Conservation (phyloP, 331 rosid genomes). For the Acacia pycnantha region DNA sequence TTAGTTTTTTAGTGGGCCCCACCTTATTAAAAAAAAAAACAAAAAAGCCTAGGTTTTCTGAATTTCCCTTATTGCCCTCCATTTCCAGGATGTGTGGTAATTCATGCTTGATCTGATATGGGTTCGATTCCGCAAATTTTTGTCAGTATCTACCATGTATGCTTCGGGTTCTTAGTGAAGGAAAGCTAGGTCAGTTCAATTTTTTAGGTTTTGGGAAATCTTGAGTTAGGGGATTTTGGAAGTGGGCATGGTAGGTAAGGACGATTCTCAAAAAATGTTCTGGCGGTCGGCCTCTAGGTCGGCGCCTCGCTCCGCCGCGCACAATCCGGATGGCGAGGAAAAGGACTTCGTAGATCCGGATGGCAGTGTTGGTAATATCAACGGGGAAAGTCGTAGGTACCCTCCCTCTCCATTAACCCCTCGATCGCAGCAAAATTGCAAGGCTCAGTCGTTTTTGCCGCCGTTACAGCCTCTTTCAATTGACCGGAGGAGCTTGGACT, state of each 20-base stretch:
- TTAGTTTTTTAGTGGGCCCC: too few relatives aligned
- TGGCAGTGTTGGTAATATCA: conserved; percentile 37
- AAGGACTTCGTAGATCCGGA: conserved; percentile 54
- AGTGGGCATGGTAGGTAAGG: conserved; percentile 89
- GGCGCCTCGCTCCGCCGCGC: conserved; percentile 64
- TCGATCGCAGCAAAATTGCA: conserved; percentile 84
- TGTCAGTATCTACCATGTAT: conserved; percentile 29
- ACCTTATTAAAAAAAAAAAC: too few relatives aligned
- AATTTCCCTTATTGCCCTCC: too few relatives aligned
- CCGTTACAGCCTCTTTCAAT: conserved; percentile 92
- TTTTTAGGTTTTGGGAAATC: too few relatives aligned
- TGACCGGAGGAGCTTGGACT: conserved; percentile 90
- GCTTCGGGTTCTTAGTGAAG: conserved; percentile 6
- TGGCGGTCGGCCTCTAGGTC: conserved; percentile 99
- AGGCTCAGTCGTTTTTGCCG: conserved; percentile 82
- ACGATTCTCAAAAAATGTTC: conserved; percentile 82
- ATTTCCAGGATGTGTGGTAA: too few relatives aligned
- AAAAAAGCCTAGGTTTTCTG: too few relatives aligned
- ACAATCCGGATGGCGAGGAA: conserved; percentile 47
- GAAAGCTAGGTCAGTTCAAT: conserved; percentile 26
- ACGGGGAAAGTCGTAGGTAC: conserved; percentile 53
- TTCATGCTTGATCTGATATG: conserved; percentile 37
- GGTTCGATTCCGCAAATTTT: conserved; percentile 35
- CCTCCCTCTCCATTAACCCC: conserved; percentile 91
- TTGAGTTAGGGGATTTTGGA: background rate